These are phyloP conservation scores for Puccinia polysora DNA, from an alignment of 1,284 basidiomycete genomes.

Conservation along the genomic window DNA sequence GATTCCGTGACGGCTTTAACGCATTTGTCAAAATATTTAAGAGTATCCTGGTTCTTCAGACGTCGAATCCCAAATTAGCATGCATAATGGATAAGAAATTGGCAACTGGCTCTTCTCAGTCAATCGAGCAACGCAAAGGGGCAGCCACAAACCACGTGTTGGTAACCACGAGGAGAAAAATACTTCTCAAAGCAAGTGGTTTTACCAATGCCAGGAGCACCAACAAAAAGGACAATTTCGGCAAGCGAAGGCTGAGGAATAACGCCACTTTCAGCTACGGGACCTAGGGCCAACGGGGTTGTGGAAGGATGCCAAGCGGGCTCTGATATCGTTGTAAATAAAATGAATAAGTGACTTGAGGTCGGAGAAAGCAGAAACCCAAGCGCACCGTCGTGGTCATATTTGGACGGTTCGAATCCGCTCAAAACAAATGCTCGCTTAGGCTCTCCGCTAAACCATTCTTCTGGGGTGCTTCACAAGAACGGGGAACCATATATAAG, in stretches of 20 bases:
- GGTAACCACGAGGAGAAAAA: constrained; percentile 67
- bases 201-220: constrained; percentile 81
- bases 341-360: neutral
- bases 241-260: constrained; percentile 43
- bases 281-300: constrained; percentile 58
- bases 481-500: neutral
- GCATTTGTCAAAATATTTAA: constrained; percentile 70
- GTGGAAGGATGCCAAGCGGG: constrained; percentile 64
- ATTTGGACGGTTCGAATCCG: constrained; percentile 58
- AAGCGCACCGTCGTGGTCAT: constrained; percentile 39
- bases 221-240: constrained; percentile 76
- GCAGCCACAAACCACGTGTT: constrained; percentile 62
- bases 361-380: neutral
- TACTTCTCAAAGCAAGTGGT: constrained; percentile 69
- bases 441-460: constrained; percentile 69
- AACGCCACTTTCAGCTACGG: constrained; percentile 47
- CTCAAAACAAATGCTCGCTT: constrained; percentile 56
- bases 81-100: neutral
- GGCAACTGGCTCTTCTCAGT: no score
- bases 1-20: constrained; percentile 63
- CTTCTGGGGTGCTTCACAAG: constrained; percentile 56
- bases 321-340: constrained; percentile 52
- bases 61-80: neutral
- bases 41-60: constrained; percentile 68
- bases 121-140: no score